phyloP scores from a whole-genome alignment of 2,329 filamentous ascomycete species.

The Colletotrichum sp. region DNA sequence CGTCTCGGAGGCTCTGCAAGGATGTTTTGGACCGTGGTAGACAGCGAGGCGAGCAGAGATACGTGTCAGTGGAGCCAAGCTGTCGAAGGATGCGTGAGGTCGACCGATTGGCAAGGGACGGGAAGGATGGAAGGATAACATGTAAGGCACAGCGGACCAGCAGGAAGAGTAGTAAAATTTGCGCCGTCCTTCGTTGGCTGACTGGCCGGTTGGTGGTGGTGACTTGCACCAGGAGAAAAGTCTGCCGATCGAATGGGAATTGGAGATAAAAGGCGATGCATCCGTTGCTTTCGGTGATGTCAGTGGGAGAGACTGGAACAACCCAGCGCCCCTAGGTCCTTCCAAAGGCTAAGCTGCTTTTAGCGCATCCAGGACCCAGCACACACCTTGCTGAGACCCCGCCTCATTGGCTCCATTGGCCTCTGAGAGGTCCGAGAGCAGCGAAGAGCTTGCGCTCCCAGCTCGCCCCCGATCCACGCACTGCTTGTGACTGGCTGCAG shows the following conservation, averaged over 20 bases:
- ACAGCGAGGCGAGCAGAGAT: neutral
- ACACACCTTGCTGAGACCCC: constrained; percentile 3
- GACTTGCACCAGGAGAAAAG: neutral
- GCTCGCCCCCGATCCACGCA: neutral
- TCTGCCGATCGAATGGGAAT: constrained; percentile 2
- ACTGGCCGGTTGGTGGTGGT: neutral
- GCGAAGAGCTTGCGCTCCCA: neutral
- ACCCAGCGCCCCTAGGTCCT: neutral
- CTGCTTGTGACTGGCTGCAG: neutral
- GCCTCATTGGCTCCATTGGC: neutral
- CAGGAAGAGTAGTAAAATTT: neutral
- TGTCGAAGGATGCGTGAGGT: neutral
- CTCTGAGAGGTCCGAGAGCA: constrained; percentile 15
- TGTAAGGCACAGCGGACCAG: neutral
- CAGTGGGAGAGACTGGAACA: constrained; percentile 11
- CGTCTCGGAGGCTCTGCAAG: neutral
- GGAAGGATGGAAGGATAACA: neutral
- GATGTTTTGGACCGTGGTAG: neutral
- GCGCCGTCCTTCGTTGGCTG: neutral
- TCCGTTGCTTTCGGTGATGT: constrained; percentile 20
- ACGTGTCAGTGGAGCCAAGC: neutral
- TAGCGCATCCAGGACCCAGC: neutral
- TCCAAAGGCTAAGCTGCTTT: constrained; percentile 9
- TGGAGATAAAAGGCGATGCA: constrained; percentile 15
- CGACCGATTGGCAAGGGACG: neutral